phyloP scores from a whole-genome alignment of 441 rosid genomes.

The Bruguiera hainesii region DNA sequence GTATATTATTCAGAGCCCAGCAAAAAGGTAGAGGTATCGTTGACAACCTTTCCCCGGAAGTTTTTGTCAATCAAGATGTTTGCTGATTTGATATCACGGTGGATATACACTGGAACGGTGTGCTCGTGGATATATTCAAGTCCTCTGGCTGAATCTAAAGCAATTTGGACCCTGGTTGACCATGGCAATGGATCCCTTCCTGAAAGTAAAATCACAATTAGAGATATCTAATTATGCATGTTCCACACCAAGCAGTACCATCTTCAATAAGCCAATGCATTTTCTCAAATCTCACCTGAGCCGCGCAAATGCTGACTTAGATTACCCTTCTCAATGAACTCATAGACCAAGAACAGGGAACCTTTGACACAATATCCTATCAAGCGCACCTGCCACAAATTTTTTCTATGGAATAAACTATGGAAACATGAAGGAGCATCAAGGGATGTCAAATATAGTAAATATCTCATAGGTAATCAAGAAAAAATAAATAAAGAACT shows the following conservation, averaged over 20 bases:
- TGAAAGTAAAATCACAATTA: conserved; percentile 17
- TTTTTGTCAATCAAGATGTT: conserved; percentile 81
- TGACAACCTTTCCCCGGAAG: conserved; percentile 66
- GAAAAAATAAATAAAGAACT: too few relatives aligned
- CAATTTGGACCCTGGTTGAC: conserved; percentile 69
- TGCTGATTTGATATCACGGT: conserved; percentile 83
- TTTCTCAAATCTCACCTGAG: conserved; percentile 44
- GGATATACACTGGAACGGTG: conserved; percentile 78
- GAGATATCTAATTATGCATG: too few relatives aligned
- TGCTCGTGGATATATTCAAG: conserved; percentile 86
- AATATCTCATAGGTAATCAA: too few relatives aligned
- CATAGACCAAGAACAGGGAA: conserved; percentile 88
- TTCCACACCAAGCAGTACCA: too few relatives aligned
- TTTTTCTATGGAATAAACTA: too few relatives aligned
- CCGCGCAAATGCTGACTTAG: conserved; percentile 88
- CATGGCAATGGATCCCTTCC: conserved; percentile 64
- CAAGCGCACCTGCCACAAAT: conserved; percentile 61
- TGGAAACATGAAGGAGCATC: too few relatives aligned
- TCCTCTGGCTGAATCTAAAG: conserved; percentile 82
- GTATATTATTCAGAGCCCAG: neutral
- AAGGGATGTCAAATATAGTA: too few relatives aligned
- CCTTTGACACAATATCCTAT: conserved; percentile 97
- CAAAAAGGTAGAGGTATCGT: neutral
- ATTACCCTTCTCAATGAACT: conserved; percentile 87
- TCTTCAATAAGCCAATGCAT: neutral